These are phyloP conservation scores for Trichophyton schoenleinii DNA, from an alignment of 2,329 filamentous ascomycete species.

Conservation along the genomic window DNA sequence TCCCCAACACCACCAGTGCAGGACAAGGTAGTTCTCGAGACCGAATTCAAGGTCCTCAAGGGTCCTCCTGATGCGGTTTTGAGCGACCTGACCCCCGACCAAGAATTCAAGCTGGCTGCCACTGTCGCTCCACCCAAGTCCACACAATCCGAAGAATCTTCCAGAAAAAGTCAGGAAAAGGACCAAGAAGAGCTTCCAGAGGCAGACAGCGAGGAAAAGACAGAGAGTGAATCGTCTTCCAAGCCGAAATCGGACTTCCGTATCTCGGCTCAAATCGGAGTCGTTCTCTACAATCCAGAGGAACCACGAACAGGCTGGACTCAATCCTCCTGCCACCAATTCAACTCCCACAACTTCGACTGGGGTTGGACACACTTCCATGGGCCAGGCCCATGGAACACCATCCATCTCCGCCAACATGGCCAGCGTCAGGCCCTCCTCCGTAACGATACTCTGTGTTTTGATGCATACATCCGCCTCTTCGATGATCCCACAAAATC, in stretches of 20 bases:
- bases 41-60: slow-evolving; percentile 30
- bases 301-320: slow-evolving; percentile 48
- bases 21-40: slow-evolving; percentile 27
- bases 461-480: slow-evolving; percentile 49
- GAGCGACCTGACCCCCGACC: slow-evolving; percentile 20
- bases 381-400: slow-evolving; percentile 44
- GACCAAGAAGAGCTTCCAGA: slow-evolving; percentile 4
- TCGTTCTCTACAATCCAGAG: slow-evolving; percentile 51
- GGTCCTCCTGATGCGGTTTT: slow-evolving; percentile 27
- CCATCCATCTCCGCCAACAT: slow-evolving; percentile 45
- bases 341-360: slow-evolving; percentile 45
- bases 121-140: slow-evolving; percentile 12
- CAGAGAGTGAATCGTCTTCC: slow-evolving; percentile 10
- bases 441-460: slow-evolving; percentile 48
- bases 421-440: slow-evolving; percentile 47
- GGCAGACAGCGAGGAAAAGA: background rate
- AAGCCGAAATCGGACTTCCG: slow-evolving; percentile 26
- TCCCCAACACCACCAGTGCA: slow-evolving; percentile 36
- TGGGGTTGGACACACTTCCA: slow-evolving; percentile 54
- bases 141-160: slow-evolving; percentile 6
- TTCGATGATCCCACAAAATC: slow-evolving; percentile 48
- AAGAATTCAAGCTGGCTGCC: slow-evolving; percentile 21
- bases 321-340: slow-evolving; percentile 47
- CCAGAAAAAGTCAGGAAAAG: slow-evolving; percentile 10
- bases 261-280: slow-evolving; percentile 47